Evolutionary conservation across 257 asterid species (phyloP).

Genomic region (Prunella vulgaris): DNA sequence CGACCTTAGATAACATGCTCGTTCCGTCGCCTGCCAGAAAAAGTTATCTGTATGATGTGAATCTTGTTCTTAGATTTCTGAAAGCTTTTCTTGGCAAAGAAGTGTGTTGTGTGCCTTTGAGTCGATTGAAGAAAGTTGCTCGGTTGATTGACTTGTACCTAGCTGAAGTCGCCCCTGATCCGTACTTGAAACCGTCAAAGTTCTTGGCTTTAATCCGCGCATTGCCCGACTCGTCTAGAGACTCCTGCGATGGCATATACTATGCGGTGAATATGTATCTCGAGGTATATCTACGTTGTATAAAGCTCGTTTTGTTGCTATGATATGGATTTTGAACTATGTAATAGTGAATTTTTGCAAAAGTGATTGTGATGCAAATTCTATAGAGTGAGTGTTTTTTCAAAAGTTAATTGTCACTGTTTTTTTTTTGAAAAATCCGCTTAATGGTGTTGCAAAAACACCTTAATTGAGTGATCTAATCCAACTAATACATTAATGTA

Average conservation of each 20-base stretch:
- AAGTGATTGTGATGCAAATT: too few relatives aligned
- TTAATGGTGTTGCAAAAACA: too few relatives aligned
- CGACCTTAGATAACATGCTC: slow-evolving; percentile 64
- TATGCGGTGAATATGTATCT: slow-evolving; percentile 59
- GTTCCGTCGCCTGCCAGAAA: slow-evolving; percentile 53
- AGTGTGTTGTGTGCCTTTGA: slow-evolving; percentile 56
- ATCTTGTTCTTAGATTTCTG: slow-evolving; percentile 56
- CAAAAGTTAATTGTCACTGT: too few relatives aligned
- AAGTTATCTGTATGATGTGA: slow-evolving; percentile 62
- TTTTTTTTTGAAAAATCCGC: too few relatives aligned
- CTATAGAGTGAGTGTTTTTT: too few relatives aligned
- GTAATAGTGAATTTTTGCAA: neutral
- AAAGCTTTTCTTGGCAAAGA: slow-evolving; percentile 58
- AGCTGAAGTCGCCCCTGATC: slow-evolving; percentile 87
- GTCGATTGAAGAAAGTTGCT: slow-evolving; percentile 54
- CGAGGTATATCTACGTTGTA: slow-evolving; percentile 37
- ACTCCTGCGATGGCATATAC: slow-evolving; percentile 56
- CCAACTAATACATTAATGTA: neutral
- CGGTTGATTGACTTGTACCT: slow-evolving; percentile 57
- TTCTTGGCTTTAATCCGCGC: slow-evolving; percentile 54
- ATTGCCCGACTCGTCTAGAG: slow-evolving; percentile 69
- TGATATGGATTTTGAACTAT: neutral
- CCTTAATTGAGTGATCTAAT: neutral
- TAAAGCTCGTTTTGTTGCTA: neutral
- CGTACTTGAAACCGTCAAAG: slow-evolving; percentile 53